Evolutionary conservation across 345 rosid species (phyloP), one percentile per base, ranked within the genome.

Genomic region (Erucastrum elatum): DNA sequence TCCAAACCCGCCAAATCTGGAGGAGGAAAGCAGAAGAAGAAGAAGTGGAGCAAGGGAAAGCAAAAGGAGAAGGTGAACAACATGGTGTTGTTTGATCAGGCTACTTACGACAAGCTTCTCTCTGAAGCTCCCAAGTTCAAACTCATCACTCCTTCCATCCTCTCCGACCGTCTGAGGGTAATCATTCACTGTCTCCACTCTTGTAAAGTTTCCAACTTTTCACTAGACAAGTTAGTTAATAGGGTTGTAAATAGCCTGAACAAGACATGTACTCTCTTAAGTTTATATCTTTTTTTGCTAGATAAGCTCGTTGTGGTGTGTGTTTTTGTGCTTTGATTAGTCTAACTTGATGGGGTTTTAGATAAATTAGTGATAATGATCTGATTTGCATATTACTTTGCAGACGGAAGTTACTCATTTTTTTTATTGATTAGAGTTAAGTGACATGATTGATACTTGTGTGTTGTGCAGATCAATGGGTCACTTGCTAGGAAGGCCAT

Each of bases 1-100:
- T 81, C 83, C 11, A 81, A 81, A 46, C 80, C 84, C 64, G 77
- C 84, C n/a, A 81, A 81, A 66, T 81, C 83, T 1, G 76, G 83
- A 26, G 83, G 83, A 5, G 80, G 83, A 39, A 80, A 80, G 76
- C 81, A 75, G 27, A 81, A 81, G 74, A 81, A 75, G 74, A 81
- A 81, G 89, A 86, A 84, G 77, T 87, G 87, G 91, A 86, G 87
- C 84, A 84, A 84, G 79, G 91, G 89, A 41, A 84, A 86, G 78
- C 89, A 88, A 78, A 84, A 86, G 84, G 89, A 86, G 84, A 86
- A 88, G 72, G 88, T 87, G 80, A 88, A 86, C 88, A 88, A 86
- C 82, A 83, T 84, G 91, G 89, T 86, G 30, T 41, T 88, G 63
- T 86, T 88, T 49, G 89, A 84, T 35, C 89, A 83, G 44, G 87